These are phyloP conservation scores for Epichloe elymi DNA, from an alignment of 2,329 filamentous ascomycete genomes.

Conservation along the genomic window DNA sequence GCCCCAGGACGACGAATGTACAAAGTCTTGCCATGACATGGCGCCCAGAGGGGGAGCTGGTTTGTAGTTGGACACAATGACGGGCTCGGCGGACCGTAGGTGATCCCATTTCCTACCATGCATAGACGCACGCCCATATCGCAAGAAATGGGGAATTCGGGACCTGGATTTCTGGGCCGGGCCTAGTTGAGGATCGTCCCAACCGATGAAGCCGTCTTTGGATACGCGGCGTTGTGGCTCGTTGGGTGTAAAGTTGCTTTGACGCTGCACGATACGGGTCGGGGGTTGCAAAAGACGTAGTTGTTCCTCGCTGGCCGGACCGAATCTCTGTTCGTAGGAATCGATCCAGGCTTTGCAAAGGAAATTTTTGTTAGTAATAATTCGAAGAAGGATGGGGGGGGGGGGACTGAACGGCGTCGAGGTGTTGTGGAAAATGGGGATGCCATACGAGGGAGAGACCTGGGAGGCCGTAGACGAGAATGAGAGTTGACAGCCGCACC, in stretches of 20 bases:
- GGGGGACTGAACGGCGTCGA: not conserved
- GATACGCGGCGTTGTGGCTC: slow-evolving; percentile 30
- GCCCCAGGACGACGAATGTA: slow-evolving; percentile 40
- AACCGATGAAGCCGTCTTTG: slow-evolving; percentile 33
- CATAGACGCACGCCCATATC: slow-evolving; percentile 31
- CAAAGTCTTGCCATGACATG: slow-evolving; percentile 38
- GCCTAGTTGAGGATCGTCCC: slow-evolving; percentile 24
- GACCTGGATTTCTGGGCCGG: slow-evolving; percentile 20
- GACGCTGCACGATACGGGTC: slow-evolving; percentile 23
- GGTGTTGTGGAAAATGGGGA: not conserved
- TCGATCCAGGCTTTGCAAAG: slow-evolving; percentile 35
- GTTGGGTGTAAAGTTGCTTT: slow-evolving; percentile 29
- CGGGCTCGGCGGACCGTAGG: slow-evolving; percentile 42
- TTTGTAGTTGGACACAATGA: slow-evolving; percentile 39
- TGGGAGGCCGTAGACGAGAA: slow-evolving; percentile 13
- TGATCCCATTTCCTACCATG: slow-evolving; percentile 46
- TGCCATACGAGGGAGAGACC: slow-evolving; percentile 18
- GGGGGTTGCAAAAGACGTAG: slow-evolving; percentile 26
- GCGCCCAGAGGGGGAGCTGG: slow-evolving; percentile 27
- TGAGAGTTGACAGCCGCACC: slow-evolving; percentile 7
- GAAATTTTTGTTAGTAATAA: slow-evolving; percentile 24
- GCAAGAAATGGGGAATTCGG: slow-evolving; percentile 31
- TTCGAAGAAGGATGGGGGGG: not conserved
- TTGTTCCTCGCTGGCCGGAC: slow-evolving; percentile 24
- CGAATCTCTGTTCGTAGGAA: slow-evolving; percentile 31